These are phyloP conservation scores for Candida tammaniensis DNA, from an alignment of 805 yeast species.

Conservation along the genomic window DNA sequence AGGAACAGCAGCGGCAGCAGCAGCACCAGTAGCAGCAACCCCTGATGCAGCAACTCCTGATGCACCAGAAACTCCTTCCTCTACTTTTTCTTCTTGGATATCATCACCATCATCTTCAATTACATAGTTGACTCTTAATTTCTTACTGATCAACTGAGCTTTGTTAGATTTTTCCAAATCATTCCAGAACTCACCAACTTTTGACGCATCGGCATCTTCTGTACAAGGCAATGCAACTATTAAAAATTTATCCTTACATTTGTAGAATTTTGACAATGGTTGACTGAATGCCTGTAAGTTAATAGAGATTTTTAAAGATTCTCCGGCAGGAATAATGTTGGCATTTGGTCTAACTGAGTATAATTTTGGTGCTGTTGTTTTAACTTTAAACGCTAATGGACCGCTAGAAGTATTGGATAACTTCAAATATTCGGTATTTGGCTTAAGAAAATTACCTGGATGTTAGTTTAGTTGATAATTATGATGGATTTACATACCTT, in stretches of 20 bases:
- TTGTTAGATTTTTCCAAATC: constrained; percentile 60
- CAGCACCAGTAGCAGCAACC: constrained; percentile 17
- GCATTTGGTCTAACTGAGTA: constrained; percentile 97
- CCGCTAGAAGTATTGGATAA: constrained; percentile 55
- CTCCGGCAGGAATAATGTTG: constrained; percentile 72
- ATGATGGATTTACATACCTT: constrained; percentile 53
- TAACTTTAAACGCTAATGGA: constrained; percentile 86
- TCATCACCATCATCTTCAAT: constrained; percentile 24
- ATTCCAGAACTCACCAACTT: constrained; percentile 74
- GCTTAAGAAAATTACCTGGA: constrained; percentile 71
- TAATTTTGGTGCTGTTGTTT: constrained; percentile 95
- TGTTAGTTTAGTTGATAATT: constrained; percentile 4
- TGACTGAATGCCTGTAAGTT: constrained; percentile 80
- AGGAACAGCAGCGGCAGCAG: constrained; percentile 10
- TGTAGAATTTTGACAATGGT: constrained; percentile 70
- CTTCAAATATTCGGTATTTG: constrained; percentile 60
- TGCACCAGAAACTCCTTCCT: constrained; percentile 1
- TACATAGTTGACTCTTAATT: constrained; percentile 60
- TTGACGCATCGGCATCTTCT: constrained; percentile 49
- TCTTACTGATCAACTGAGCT: constrained; percentile 56
- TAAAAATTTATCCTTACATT: constrained; percentile 89
- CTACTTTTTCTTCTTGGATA: constrained; percentile 5
- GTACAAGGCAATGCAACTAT: constrained; percentile 83
- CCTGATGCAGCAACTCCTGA: constrained; percentile 2
- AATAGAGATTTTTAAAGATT: constrained; percentile 68